Evolutionary conservation across 495 filamentous ascomycete species (phyloP).

Genomic region (Geopyxis carbonaria): DNA sequence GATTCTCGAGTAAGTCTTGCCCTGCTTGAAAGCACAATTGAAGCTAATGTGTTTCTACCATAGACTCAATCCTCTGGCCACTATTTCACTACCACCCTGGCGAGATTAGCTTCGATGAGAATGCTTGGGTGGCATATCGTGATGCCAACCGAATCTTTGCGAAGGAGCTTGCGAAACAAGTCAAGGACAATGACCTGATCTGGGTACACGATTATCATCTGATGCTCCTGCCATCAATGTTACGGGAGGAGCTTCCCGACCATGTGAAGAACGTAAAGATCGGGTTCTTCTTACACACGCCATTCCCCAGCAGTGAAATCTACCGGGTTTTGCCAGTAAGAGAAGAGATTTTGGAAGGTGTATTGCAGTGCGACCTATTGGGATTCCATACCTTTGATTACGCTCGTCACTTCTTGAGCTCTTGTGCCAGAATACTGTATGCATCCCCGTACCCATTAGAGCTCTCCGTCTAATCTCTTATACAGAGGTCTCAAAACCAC

Average conservation of each 20-base stretch:
- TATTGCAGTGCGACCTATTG: conserved; percentile 70
- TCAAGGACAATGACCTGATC: conserved; percentile 63
- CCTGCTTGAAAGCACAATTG: background rate
- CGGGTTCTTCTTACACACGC: conserved; percentile 88
- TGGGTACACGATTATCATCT: conserved; percentile 97
- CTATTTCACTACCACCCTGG: conserved; percentile 91
- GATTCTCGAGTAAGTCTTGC: conserved; percentile 55
- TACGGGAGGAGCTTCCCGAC: conserved; percentile 56
- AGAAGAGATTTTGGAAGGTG: conserved; percentile 59
- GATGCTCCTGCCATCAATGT: conserved; percentile 74
- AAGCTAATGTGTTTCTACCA: conserved; percentile 5
- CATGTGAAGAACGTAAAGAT: conserved; percentile 67
- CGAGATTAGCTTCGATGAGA: conserved; percentile 80
- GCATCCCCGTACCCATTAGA: background rate
- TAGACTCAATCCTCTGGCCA: conserved; percentile 90
- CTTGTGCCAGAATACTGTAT: conserved; percentile 65
- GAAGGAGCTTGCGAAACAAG: conserved; percentile 51
- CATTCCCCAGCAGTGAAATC: conserved; percentile 84
- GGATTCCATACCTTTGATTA: conserved; percentile 96
- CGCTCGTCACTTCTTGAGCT: conserved; percentile 72
- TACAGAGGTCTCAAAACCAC: conserved; percentile 56
- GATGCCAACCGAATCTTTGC: conserved; percentile 79
- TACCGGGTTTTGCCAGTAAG: conserved; percentile 79
- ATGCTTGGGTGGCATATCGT: conserved; percentile 68
- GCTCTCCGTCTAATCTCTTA: background rate